Conservation (phyloP, 352 stramenopile genomes). For the Phytophthora litchii region DNA sequence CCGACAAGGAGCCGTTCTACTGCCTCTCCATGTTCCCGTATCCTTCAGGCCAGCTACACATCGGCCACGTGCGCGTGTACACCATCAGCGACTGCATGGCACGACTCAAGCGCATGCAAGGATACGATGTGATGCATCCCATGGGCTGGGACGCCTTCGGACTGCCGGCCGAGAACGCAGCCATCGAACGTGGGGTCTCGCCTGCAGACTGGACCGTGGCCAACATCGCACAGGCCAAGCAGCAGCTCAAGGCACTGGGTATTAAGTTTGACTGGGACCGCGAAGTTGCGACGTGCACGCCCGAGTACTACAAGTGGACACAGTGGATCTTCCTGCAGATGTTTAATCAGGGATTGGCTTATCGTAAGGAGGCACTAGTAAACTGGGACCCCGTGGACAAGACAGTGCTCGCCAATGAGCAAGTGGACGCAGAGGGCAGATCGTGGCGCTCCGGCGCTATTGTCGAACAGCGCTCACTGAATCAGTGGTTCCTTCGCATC, state of each 20-base stretch:
- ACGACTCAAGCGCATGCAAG: conserved; percentile 97
- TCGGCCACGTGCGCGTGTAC: conserved; percentile 99
- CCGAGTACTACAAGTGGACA: conserved; percentile 99
- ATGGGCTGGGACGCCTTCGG: conserved; percentile 99
- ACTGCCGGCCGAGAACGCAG: conserved; percentile 99
- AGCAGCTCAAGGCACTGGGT: conserved; percentile 96
- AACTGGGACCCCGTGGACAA: conserved; percentile 99
- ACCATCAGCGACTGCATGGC: conserved; percentile 99
- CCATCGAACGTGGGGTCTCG: conserved; percentile 97
- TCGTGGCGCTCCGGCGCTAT: conserved; percentile 97
- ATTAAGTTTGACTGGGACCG: conserved; percentile 98
- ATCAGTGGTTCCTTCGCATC: conserved; percentile 99
- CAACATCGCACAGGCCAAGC: conserved; percentile 98
- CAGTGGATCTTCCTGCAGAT: conserved; percentile 99
- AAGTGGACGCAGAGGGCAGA: conserved; percentile 94
- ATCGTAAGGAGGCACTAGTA: conserved; percentile 96
- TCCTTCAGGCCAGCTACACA: conserved; percentile 96
- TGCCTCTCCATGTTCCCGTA: conserved; percentile 99
- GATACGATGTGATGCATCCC: conserved; percentile 97
- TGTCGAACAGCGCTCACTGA: conserved; percentile 93
- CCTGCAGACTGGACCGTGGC: conserved; percentile 94
- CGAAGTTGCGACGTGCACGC: conserved; percentile 96
- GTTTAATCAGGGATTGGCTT: conserved; percentile 95
- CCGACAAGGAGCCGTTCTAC: conserved; percentile 78
- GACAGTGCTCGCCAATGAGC: conserved; percentile 99